Percentiles rank a stretch among this genome's conserved stretches.
phyloP scores from a whole-genome alignment of 495 filamentous ascomycete species.

The Penicillium simplicissimum region DNA sequence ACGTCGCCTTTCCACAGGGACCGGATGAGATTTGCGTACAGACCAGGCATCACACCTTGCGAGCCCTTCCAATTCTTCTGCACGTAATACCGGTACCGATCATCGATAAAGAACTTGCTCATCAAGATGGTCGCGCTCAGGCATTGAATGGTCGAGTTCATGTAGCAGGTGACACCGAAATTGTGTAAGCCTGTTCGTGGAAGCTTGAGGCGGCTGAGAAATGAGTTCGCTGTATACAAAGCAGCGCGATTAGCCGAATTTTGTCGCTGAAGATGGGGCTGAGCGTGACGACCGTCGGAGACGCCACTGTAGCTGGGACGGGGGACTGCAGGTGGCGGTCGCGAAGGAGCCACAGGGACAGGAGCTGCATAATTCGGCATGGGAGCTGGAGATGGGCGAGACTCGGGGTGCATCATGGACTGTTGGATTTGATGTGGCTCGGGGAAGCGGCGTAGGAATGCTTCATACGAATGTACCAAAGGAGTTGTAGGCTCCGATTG shows the following conservation, averaged over 20 bases:
- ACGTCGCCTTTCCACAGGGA: conserved; percentile 71
- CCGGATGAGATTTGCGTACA: conserved; percentile 72
- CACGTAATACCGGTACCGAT: conserved; percentile 56
- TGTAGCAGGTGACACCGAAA: conserved; percentile 82
- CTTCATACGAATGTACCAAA: conserved; percentile 62
- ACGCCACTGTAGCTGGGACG: conserved; percentile 88
- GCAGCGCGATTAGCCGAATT: conserved; percentile 48
- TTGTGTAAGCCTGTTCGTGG: conserved; percentile 77
- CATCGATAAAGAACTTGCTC: conserved; percentile 63
- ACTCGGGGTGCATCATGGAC: conserved; percentile 63
- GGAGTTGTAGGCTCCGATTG: conserved; percentile 39
- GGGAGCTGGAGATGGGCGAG: conserved; percentile 24
- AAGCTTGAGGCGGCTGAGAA: conserved; percentile 52
- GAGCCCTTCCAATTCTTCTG: conserved; percentile 70
- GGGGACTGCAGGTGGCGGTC: conserved; percentile 83
- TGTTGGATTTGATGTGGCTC: conserved; percentile 68
- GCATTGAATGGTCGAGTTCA: conserved; percentile 85
- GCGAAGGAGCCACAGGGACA: conserved; percentile 47
- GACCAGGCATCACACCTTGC: conserved; percentile 75
- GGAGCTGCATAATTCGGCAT: conserved; percentile 42
- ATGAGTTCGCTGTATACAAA: conserved; percentile 45
- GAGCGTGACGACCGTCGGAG: conserved; percentile 62
- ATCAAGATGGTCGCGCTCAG: conserved; percentile 75
- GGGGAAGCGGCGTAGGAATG: conserved; percentile 82
- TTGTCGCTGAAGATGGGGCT: conserved; percentile 50